Evolutionary conservation across 768 basidiomycete genomes (phyloP).

Genomic region (Strobilomyces echinocephalus): DNA sequence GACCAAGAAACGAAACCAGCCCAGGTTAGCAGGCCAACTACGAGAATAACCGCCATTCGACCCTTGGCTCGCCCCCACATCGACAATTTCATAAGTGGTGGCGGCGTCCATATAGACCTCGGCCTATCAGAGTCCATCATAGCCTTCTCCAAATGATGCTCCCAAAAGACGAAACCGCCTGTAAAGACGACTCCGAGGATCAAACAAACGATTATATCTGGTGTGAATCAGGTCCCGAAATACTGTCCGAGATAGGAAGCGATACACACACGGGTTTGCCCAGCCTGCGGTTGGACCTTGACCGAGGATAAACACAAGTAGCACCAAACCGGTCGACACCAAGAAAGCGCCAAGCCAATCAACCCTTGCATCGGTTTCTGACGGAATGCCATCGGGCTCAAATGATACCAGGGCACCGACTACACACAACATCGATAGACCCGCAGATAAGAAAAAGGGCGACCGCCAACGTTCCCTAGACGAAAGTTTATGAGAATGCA

Average conservation of each 20-base stretch:
- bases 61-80: conserved; percentile 61
- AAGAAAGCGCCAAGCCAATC: conserved; percentile 77
- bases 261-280: conserved; percentile 49
- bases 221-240: conserved; percentile 5
- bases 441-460: conserved; percentile 56
- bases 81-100: conserved; percentile 60
- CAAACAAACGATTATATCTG: conserved; percentile 70
- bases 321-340: conserved; percentile 58
- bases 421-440: conserved; percentile 48
- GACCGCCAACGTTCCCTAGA: conserved; percentile 58
- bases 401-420: conserved; percentile 56
- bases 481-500: not conserved
- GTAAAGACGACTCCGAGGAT: conserved; percentile 60
- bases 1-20: conserved; percentile 51
- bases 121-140: conserved; percentile 7
- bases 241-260: conserved; percentile 14
- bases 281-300: conserved; percentile 62
- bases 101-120: conserved; percentile 37
- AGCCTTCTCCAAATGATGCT: conserved; percentile 50
- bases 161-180: conserved; percentile 59
- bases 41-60: conserved; percentile 55
- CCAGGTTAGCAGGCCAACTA: conserved; percentile 60
- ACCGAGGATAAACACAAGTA: conserved; percentile 70
- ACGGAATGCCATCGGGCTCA: conserved; percentile 46
- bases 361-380: conserved; percentile 43